phyloP scores from a whole-genome alignment of 78 protist genomes.

The Dictyostelium discoideum region DNA sequence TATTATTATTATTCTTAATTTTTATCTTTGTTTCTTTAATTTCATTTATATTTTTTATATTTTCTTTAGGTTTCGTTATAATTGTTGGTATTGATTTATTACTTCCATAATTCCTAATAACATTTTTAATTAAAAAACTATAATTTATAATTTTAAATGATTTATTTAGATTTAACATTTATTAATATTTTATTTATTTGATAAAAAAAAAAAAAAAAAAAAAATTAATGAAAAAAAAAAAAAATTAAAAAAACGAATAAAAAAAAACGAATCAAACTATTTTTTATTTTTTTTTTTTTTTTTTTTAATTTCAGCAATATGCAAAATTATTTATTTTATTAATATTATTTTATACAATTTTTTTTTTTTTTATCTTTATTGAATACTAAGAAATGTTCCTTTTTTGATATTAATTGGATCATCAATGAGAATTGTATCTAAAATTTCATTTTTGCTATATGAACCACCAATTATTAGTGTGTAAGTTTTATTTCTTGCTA shows the following conservation, averaged over 20 bases:
- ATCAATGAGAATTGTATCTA: background rate
- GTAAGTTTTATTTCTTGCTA: background rate
- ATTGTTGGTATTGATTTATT: background rate
- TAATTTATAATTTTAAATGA: background rate
- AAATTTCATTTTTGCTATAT: constrained; percentile 3
- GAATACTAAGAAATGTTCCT: background rate
- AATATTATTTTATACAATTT: background rate
- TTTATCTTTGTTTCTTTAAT: background rate
- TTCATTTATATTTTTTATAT: background rate
- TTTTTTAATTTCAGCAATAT: too few relatives aligned
- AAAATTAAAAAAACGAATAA: background rate
- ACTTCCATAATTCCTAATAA: background rate
- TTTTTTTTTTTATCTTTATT: background rate
- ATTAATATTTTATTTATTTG: background rate
- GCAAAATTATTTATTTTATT: background rate
- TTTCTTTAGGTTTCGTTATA: background rate
- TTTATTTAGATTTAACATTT: background rate
- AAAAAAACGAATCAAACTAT: background rate
- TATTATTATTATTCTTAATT: background rate
- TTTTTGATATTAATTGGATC: background rate
- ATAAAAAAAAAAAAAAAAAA: background rate
- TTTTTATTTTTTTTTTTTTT: too few relatives aligned
- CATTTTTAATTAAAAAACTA: background rate
- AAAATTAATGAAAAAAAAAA: too few relatives aligned
- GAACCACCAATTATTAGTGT: constrained; percentile 41